These are phyloP conservation scores for Cerrena zonata DNA, from an alignment of 1,284 basidiomycete species.

Conservation along the genomic window DNA sequence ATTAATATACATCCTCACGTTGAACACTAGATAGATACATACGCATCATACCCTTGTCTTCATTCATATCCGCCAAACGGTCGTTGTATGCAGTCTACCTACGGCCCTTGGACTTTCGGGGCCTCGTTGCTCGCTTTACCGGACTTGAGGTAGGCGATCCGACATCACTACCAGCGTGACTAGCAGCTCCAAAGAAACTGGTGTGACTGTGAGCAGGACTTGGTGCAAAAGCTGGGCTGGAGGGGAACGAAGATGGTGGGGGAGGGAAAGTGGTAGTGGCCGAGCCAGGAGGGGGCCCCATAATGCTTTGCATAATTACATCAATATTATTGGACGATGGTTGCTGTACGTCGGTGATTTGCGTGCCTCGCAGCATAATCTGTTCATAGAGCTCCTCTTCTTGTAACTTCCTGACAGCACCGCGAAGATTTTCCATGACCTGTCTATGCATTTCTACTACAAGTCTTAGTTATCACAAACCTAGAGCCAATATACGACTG, in stretches of 20 bases:
- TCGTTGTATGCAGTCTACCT: neutral
- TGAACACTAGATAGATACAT: neutral
- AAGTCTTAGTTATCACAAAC: too few relatives aligned
- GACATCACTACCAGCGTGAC: neutral
- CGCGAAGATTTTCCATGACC: slow-evolving; percentile 48
- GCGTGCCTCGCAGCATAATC: slow-evolving; percentile 50
- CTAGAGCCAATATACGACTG: too few relatives aligned
- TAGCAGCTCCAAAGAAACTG: neutral
- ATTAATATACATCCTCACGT: neutral
- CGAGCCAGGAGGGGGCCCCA: slow-evolving; percentile 15
- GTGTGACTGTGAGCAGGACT: slow-evolving; percentile 6
- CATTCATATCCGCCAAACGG: too few relatives aligned
- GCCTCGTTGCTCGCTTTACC: neutral
- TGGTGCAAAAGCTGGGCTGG: neutral
- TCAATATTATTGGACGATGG: slow-evolving; percentile 55
- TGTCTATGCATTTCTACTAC: slow-evolving; percentile 28
- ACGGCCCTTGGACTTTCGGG: neutral
- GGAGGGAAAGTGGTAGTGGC: neutral
- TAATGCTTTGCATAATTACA: slow-evolving; percentile 60
- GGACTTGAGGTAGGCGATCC: neutral
- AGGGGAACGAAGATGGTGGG: slow-evolving; percentile 1
- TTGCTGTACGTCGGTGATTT: slow-evolving; percentile 44
- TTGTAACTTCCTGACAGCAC: slow-evolving; percentile 48
- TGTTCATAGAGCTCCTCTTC: slow-evolving; percentile 64
- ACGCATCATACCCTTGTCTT: neutral